Conservation (phyloP, 2,329 filamentous ascomycete species). For the Cladosporium sp. region DNA sequence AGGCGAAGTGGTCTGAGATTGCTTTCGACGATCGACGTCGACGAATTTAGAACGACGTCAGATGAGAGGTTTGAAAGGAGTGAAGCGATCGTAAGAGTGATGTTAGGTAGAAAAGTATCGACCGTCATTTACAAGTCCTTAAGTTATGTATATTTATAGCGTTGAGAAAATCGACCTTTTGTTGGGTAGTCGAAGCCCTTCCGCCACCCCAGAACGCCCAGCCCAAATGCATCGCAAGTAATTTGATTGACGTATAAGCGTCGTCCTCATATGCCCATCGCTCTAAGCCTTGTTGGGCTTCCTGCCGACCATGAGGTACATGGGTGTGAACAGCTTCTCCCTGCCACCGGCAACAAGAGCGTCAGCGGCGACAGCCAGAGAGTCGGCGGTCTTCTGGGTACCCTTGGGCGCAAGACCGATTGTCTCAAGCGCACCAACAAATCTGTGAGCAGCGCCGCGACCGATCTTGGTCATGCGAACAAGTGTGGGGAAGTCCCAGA, state of each 20-base stretch:
- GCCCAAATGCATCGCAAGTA: conserved; percentile 9
- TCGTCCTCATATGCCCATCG: not conserved
- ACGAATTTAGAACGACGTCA: not conserved
- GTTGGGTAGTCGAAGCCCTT: conserved; percentile 9
- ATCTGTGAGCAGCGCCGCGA: conserved; percentile 71
- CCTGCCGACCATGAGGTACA: conserved; percentile 94
- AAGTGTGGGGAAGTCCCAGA: conserved; percentile 80
- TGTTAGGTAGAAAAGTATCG: conserved; percentile 5
- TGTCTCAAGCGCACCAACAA: conserved; percentile 75
- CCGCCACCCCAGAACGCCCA: conserved; percentile 5
- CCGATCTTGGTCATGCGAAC: conserved; percentile 87
- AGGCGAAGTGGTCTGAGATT: not conserved
- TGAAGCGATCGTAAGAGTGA: not conserved
- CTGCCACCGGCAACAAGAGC: conserved; percentile 82
- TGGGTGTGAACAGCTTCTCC: conserved; percentile 94
- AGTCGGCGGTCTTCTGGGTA: conserved; percentile 93
- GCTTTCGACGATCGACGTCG: not conserved
- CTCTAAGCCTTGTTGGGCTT: conserved; percentile 60
- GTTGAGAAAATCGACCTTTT: conserved; percentile 13
- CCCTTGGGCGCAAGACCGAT: conserved; percentile 75
- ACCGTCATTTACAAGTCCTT: conserved; percentile 16
- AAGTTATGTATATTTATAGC: conserved; percentile 14
- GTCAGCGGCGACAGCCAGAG: conserved; percentile 78
- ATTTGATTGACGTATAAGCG: not conserved
- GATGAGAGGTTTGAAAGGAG: not conserved